Conservation (phyloP, 2,329 filamentous ascomycete species). For the Colletotrichum sp. region DNA sequence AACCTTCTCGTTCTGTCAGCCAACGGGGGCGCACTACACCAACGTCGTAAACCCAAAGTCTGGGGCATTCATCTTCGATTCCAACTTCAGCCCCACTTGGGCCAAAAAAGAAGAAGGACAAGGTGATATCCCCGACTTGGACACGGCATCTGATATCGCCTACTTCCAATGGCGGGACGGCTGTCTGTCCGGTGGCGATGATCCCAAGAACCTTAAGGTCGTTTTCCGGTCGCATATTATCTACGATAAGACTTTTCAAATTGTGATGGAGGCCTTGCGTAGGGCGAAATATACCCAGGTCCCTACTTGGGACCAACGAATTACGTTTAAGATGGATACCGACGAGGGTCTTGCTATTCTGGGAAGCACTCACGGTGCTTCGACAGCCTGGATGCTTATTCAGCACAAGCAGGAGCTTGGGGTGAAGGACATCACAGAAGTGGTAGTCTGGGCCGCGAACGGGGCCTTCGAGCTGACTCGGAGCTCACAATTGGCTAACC, state of each 20-base stretch:
- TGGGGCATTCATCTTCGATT: neutral
- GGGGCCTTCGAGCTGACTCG: neutral
- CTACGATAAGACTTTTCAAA: neutral
- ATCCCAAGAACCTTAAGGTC: accelerated
- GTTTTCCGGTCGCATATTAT: neutral
- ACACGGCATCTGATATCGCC: neutral
- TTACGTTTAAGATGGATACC: neutral
- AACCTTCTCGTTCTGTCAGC: neutral
- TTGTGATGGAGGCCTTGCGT: neutral
- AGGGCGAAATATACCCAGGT: neutral
- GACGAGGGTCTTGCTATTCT: neutral
- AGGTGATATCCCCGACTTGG: neutral
- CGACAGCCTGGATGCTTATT: neutral
- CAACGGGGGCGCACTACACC: neutral
- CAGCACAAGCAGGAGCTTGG: neutral
- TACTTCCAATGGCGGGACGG: neutral
- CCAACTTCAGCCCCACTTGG: neutral
- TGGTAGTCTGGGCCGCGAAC: neutral
- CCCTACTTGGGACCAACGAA: neutral
- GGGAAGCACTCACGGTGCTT: neutral
- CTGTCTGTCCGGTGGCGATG: neutral
- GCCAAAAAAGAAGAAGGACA: accelerated
- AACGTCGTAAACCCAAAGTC: neutral
- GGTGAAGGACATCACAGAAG: neutral
- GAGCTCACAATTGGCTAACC: neutral